Conservation (phyloP, 495 filamentous ascomycete species). For the Penicillium crystallinum region DNA sequence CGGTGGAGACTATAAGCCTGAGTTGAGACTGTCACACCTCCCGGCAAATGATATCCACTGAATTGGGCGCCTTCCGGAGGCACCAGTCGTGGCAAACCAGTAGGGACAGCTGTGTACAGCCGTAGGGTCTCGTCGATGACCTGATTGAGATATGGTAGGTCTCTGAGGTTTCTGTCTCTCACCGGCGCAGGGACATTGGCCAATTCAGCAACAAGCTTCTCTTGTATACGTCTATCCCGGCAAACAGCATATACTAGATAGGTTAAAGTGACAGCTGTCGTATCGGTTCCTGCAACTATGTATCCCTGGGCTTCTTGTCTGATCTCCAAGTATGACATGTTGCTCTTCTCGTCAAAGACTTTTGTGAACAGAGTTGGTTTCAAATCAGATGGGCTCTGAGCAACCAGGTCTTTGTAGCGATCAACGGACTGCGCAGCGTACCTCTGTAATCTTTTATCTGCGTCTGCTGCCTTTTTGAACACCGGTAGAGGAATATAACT, state of each 20-base stretch:
- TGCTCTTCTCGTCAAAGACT: conserved; percentile 34
- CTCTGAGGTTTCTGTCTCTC: conserved; percentile 31
- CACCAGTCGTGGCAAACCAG: conserved; percentile 36
- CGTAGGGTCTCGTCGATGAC: conserved; percentile 49
- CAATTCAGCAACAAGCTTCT: conserved; percentile 40
- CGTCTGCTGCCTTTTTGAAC: conserved; percentile 33
- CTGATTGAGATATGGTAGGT: conserved; percentile 35
- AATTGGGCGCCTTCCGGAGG: conserved; percentile 24
- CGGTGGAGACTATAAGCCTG: conserved; percentile 44
- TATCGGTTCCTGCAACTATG: conserved; percentile 50
- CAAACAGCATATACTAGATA: conserved; percentile 38
- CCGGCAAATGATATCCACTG: conserved; percentile 28
- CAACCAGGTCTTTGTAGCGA: conserved; percentile 38
- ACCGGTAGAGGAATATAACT: conserved; percentile 12
- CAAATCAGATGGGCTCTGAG: conserved; percentile 28
- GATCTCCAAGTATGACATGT: conserved; percentile 37
- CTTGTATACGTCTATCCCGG: conserved; percentile 24
- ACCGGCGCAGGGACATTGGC: conserved; percentile 26
- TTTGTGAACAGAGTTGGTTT: conserved; percentile 47
- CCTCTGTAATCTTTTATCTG: conserved; percentile 42
- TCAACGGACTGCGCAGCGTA: conserved; percentile 38
- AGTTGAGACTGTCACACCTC: conserved; percentile 28
- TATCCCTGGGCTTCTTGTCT: conserved; percentile 36
- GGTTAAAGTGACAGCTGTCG: conserved; percentile 42
- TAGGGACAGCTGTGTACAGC: conserved; percentile 46